phyloP scores from a whole-genome alignment of 768 basidiomycete species.

The Kwoniella newhampshirensis region DNA sequence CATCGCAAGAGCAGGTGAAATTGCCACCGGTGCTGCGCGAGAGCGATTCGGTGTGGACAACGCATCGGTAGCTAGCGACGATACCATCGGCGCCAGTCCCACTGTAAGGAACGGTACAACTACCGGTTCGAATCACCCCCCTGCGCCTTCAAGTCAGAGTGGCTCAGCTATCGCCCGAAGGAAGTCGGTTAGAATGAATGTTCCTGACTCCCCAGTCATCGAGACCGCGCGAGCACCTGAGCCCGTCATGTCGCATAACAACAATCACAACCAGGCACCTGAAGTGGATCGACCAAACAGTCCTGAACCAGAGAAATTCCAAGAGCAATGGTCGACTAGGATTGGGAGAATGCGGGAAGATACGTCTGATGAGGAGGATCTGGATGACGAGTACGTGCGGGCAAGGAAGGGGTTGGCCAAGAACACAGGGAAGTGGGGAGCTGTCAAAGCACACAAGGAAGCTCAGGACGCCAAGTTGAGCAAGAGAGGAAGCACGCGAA shows the following conservation, averaged over 20 bases:
- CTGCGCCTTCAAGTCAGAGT: background rate
- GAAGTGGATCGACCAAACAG: slow-evolving; percentile 12
- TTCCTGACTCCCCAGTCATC: slow-evolving; percentile 42
- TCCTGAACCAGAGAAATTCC: slow-evolving; percentile 19
- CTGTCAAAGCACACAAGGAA: slow-evolving; percentile 15
- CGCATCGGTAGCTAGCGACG: slow-evolving; percentile 9
- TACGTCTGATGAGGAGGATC: slow-evolving; percentile 42
- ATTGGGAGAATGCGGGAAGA: slow-evolving; percentile 45
- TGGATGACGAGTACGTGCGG: slow-evolving; percentile 39
- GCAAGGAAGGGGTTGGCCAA: slow-evolving; percentile 38
- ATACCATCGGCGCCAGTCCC: slow-evolving; percentile 11
- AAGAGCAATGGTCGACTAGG: slow-evolving; percentile 37
- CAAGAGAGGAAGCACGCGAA: slow-evolving; percentile 9
- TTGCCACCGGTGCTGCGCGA: slow-evolving; percentile 16
- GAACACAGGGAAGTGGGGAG: slow-evolving; percentile 44
- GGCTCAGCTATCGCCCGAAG: slow-evolving; percentile 24
- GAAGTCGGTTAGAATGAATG: slow-evolving; percentile 49
- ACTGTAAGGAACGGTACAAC: slow-evolving; percentile 1
- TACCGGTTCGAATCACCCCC: slow-evolving; percentile 8
- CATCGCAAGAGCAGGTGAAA: slow-evolving; percentile 29
- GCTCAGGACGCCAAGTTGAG: slow-evolving; percentile 5
- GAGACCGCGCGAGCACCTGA: slow-evolving; percentile 15
- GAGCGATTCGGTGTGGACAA: background rate
- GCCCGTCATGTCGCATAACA: slow-evolving; percentile 1
- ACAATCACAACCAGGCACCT: background rate